Base-by-base conservation (phyloP, 352 stramenopile genomes). In the Pythium dissimile region DNA sequence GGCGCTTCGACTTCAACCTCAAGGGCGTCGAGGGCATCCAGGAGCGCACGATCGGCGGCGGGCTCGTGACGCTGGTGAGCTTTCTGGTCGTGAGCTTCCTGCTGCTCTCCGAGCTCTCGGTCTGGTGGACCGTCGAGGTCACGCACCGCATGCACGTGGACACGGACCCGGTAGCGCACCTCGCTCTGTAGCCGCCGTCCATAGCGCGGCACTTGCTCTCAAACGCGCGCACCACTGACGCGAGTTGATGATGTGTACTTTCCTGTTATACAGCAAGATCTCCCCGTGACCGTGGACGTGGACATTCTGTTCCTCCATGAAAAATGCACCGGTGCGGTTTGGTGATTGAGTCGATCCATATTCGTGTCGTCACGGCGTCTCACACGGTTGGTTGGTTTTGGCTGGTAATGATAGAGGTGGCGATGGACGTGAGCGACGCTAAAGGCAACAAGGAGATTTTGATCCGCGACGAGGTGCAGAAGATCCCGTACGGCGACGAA, bases 21-120 rank as follows among this genome's bases (percentile, higher is more conserved):
- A 95, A 95, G 78, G 86, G 84, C 72, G 79, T 95, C 39, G 86
- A 95, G 64, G 86, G 86, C 66, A 94, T 95, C 66, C 86, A 95
- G 71, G 83, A 92, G 75, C 82, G 82, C 66, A 95, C 85, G 39
- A 87, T 90, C 57, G 77, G 83, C 53, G 85, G 85, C 20, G 85
- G 83, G 27, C 52, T 95, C 39, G 80, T 95, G 52, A 95, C 85
- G 63, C 73, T 95, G 24, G 20, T 93, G 48, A 93, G 83, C 71
- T 89, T 77, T 43, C 51, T 83, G 43, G 71, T 84, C 42, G 85
- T 90, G 46, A 57, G 59, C 28, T 89, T 93, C 45, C 62, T 95
- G 44, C 61, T 95, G 62, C 72, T 88, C 54, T 95, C 85, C 34
- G 85, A 95, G 72, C 66, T 95, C 67, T 84, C 81, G 7, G 68